These are phyloP conservation scores for Glomus cerebriforme DNA, from an alignment of 192 early-diverging fungal species.

Conservation along the genomic window DNA sequence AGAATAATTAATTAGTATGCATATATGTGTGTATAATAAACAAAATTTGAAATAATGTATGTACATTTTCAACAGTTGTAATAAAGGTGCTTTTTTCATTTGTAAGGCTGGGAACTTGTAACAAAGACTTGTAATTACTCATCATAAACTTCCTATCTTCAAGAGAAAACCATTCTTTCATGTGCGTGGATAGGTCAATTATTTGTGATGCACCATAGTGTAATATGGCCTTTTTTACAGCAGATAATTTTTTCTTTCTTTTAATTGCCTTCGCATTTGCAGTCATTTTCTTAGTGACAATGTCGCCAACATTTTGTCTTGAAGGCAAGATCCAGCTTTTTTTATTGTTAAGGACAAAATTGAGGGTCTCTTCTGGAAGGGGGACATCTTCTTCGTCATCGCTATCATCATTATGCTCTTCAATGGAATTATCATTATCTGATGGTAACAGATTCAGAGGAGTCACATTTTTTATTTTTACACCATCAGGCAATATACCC, in stretches of 20 bases:
- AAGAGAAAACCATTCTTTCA: conserved; percentile 29
- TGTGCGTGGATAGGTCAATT: conserved; percentile 21
- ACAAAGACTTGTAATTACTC: conserved; percentile 22
- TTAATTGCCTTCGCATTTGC: conserved; percentile 2
- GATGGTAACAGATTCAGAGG: not conserved
- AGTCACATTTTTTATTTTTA: not conserved
- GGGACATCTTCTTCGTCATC: conserved; percentile 22
- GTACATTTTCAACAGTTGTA: conserved; percentile 13
- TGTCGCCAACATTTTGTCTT: conserved; percentile 15
- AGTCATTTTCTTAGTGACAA: conserved; percentile 8
- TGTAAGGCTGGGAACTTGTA: conserved; percentile 21
- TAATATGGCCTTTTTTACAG: conserved; percentile 15
- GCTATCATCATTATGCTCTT: not conserved
- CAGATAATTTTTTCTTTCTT: conserved; percentile 20
- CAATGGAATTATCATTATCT: not conserved
- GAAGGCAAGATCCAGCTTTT: conserved; percentile 10
- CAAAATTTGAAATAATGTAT: conserved; percentile 16
- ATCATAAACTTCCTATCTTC: conserved; percentile 25
- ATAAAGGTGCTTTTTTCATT: conserved; percentile 20
- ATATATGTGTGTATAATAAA: not conserved
- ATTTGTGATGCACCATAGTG: conserved; percentile 20
- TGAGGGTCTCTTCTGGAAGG: not conserved
- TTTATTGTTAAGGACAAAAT: not conserved
- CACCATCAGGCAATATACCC: not conserved
- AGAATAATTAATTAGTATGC: not conserved